phyloP scores from a whole-genome alignment of 1,284 basidiomycete genomes.

The Uromyces viciae-fabae region DNA sequence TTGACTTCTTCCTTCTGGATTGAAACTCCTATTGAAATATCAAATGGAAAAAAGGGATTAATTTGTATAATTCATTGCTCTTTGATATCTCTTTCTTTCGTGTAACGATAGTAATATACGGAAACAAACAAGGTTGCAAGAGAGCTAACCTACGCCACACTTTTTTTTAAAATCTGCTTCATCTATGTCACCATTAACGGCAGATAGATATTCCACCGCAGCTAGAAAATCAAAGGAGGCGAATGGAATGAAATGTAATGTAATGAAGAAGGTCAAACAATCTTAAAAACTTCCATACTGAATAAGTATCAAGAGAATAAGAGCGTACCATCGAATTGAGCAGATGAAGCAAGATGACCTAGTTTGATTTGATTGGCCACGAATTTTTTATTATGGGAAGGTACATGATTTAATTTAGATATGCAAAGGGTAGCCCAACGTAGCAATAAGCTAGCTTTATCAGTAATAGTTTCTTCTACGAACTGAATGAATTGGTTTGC shows the following conservation, averaged over 20 bases:
- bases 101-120: not conserved
- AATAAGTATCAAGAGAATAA: not conserved
- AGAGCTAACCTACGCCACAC: constrained; percentile 43
- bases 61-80: not conserved
- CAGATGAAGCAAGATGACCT: constrained; percentile 10
- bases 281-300: not conserved
- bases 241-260: not conserved
- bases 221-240: not conserved
- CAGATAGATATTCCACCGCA: constrained; percentile 29
- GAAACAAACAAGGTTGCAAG: not conserved
- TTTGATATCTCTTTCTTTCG: not conserved
- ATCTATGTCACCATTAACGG: constrained; percentile 14
- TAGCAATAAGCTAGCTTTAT: constrained; percentile 4
- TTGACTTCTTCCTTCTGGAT: constrained; percentile 29
- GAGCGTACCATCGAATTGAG: constrained; percentile 35
- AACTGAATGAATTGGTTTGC: constrained; percentile 27
- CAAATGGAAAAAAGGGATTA: not conserved
- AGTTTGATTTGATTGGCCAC: constrained; percentile 20
- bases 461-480: not conserved
- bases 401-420: constrained; percentile 23
- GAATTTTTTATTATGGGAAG: not conserved
- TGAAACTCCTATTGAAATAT: constrained; percentile 6
- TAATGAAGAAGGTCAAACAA: not conserved
- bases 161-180: constrained; percentile 3
- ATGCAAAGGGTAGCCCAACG: constrained; percentile 21